Evolutionary conservation across 2,329 filamentous ascomycete species (phyloP), one percentile per base, ranked within the genome.

Genomic region (Penicillium sp.): DNA sequence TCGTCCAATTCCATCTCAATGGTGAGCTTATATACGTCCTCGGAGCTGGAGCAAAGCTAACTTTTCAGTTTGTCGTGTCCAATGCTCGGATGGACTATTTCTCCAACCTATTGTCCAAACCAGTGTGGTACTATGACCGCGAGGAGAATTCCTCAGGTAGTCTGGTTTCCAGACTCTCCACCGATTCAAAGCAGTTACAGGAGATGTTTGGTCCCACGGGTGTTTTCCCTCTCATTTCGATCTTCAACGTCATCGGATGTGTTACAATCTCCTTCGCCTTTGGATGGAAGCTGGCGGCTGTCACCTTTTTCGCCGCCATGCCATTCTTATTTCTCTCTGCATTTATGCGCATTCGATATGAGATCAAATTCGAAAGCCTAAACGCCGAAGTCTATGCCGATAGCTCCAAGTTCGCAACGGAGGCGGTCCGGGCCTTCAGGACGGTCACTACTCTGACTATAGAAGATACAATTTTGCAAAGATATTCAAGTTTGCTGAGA

Each of bases 281-380:
- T 67, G 86, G 87, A 1, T 92, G 89, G 89, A 92, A 91, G 68
- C 77, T 93, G 9, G 84, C 86, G 0, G 73, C 91, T 0, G 85
- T 92, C 0, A 80, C 83, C 0, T 75, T 85, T 9, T 87, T 84
- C 61, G 83, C 88, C 2, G 75, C 77, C 0, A 68, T 83, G 51
- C 82, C 82, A 1, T 69, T 80, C 8, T 77, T 82, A 4, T 70
- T 83, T 8, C 60, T 69, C 4, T 77, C 79, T 12, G 78, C 77
- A 3, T 83, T 77, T 57, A 70, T 79, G 58, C 76, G 82, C 13
- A 71, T 85, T 41, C 76, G 86, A 55, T 89, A 90, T 59, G 86
- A 88, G 61, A 78, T 84, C 63, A 76, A 86, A 57, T 89, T 90
- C 56, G 86, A 88, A 58, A 79, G 82, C 62, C 82, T 88, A 78